These are phyloP conservation scores for Agaricus blazei DNA, from an alignment of 768 basidiomycete genomes.

Conservation along the genomic window DNA sequence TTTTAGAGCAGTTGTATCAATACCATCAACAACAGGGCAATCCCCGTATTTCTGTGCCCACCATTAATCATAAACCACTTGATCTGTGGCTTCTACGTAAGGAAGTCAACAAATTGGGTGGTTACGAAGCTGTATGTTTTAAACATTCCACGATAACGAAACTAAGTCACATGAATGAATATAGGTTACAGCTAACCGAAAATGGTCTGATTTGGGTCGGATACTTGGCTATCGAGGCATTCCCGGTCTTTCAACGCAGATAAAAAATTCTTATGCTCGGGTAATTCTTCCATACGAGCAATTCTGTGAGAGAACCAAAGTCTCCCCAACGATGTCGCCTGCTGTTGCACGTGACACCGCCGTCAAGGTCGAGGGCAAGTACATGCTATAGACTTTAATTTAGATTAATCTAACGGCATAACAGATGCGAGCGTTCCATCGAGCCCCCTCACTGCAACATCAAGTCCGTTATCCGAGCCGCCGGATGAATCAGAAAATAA, in stretches of 20 bases:
- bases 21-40: slow-evolving; percentile 97
- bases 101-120: slow-evolving; percentile 86
- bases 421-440: slow-evolving; percentile 52
- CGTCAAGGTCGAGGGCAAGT: slow-evolving; percentile 43
- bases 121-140: slow-evolving; percentile 68
- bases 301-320: slow-evolving; percentile 73
- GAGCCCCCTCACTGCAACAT: slow-evolving; percentile 72
- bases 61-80: slow-evolving; percentile 87
- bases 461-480: slow-evolving; percentile 75
- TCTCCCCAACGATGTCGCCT: slow-evolving; percentile 49
- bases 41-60: slow-evolving; percentile 84
- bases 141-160: slow-evolving; percentile 12
- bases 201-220: slow-evolving; percentile 86
- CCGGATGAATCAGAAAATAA: slow-evolving; percentile 70
- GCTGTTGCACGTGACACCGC: slow-evolving; percentile 37
- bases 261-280: slow-evolving; percentile 84
- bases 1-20: slow-evolving; percentile 92
- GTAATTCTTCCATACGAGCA: slow-evolving; percentile 97
- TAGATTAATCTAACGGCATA: slow-evolving; percentile 25
- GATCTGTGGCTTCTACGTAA: slow-evolving; percentile 93
- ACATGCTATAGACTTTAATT: slow-evolving; percentile 31
- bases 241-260: slow-evolving; percentile 78
- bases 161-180: slow-evolving; percentile 7
- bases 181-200: slow-evolving; percentile 78
- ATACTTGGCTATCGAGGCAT: slow-evolving; percentile 79